A percentile compares a stretch with the other conserved stretches of the same genome.
Conservation (phyloP, 2,329 filamentous ascomycete genomes). For the Phialophora chinensis region DNA sequence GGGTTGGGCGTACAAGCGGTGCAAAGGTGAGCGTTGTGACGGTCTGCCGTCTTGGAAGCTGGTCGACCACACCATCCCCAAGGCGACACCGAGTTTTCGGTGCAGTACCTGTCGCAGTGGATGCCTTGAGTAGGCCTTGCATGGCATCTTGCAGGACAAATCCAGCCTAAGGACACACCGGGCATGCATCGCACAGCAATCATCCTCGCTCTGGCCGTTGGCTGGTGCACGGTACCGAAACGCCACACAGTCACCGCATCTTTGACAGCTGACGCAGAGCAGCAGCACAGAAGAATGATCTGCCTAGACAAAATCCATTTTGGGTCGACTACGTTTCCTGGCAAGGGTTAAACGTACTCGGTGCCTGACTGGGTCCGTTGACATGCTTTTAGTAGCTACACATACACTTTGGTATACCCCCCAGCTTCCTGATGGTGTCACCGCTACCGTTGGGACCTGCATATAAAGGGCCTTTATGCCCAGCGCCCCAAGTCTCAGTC, state of each 20-base stretch:
- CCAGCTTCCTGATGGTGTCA: slow-evolving; percentile 10
- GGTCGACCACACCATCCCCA: slow-evolving; percentile 17
- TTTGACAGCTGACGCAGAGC: slow-evolving; percentile 32
- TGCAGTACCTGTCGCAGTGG: slow-evolving; percentile 17
- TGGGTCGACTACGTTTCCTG: slow-evolving; percentile 13
- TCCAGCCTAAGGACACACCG: slow-evolving; percentile 8
- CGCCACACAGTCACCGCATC: slow-evolving; percentile 35
- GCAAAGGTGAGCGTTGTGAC: background rate
- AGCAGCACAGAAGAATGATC: slow-evolving; percentile 21
- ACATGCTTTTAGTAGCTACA: background rate
- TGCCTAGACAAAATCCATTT: slow-evolving; percentile 7
- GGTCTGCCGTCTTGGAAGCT: background rate
- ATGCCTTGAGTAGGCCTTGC: slow-evolving; percentile 16
- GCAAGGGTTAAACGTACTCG: slow-evolving; percentile 8
- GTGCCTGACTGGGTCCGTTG: slow-evolving; percentile 18
- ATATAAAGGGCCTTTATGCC: slow-evolving; percentile 23
- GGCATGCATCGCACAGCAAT: background rate
- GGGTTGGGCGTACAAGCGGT: background rate
- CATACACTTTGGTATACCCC: slow-evolving; percentile 5
- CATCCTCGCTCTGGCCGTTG: slow-evolving; percentile 13
- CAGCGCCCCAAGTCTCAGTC: background rate
- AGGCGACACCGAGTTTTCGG: slow-evolving; percentile 32
- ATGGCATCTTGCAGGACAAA: slow-evolving; percentile 26
- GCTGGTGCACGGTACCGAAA: slow-evolving; percentile 14
- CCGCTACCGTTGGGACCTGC: slow-evolving; percentile 24